phyloP scores from a whole-genome alignment of 345 rosid species.

The Citrus reticulata region DNA sequence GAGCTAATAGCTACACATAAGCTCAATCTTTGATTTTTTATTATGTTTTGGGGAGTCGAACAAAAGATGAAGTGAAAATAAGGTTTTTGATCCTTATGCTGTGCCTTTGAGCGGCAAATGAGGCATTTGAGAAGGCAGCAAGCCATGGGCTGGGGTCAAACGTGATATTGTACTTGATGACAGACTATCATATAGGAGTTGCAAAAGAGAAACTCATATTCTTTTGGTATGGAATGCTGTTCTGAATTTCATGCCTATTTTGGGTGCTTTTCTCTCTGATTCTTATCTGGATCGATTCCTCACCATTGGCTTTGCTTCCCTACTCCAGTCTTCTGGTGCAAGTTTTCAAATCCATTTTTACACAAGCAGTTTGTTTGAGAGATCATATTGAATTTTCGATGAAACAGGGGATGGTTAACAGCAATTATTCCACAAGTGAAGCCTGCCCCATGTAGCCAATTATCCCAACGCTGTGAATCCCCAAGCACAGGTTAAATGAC shows the following conservation, averaged over 20 bases:
- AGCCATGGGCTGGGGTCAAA: constrained; percentile 46
- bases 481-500: constrained; percentile 50
- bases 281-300: constrained; percentile 65
- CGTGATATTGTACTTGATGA: constrained; percentile 54
- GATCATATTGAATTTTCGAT: neutral
- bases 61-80: too few relatives aligned
- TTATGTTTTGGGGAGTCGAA: too few relatives aligned
- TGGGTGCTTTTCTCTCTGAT: constrained; percentile 76
- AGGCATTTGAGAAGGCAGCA: too few relatives aligned
- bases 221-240: constrained; percentile 63
- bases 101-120: too few relatives aligned
- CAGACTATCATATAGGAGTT: constrained; percentile 41
- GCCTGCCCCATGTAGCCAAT: constrained; percentile 45
- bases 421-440: constrained; percentile 54
- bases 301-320: constrained; percentile 62
- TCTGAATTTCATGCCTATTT: constrained; percentile 47
- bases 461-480: constrained; percentile 32
- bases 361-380: neutral
- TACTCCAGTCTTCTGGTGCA: constrained; percentile 43
- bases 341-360: too few relatives aligned
- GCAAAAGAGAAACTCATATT: constrained; percentile 49
- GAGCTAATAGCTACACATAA: too few relatives aligned
- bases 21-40: too few relatives aligned
- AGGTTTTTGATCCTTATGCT: too few relatives aligned
- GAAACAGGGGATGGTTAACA: constrained; percentile 65